Conservation (phyloP, 2,329 filamentous ascomycete species). For the Diaporthe destruens region DNA sequence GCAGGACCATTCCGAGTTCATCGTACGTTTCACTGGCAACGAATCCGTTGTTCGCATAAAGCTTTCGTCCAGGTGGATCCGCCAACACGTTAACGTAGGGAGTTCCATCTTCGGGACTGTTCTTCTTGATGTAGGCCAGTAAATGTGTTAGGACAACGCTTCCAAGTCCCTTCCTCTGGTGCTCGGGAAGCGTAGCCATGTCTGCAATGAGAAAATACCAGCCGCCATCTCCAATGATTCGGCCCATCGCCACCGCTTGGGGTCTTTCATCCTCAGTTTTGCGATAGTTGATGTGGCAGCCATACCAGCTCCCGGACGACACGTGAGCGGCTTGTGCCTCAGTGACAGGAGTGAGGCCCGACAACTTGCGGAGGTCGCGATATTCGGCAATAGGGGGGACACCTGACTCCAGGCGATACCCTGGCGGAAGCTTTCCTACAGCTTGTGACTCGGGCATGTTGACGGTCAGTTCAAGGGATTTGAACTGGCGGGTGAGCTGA, state of each 20-base stretch:
- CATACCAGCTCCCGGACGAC: slow-evolving; percentile 56
- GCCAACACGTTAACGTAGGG: slow-evolving; percentile 61
- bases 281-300: slow-evolving; percentile 54
- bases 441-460: background rate
- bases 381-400: slow-evolving; percentile 53
- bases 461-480: too few relatives aligned
- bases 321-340: slow-evolving; percentile 53
- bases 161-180: slow-evolving; percentile 62
- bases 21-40: slow-evolving; percentile 51
- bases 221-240: slow-evolving; percentile 63
- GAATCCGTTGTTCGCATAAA: slow-evolving; percentile 63
- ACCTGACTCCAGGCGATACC: slow-evolving; percentile 53
- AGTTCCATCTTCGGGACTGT: slow-evolving; percentile 52
- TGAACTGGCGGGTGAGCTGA: background rate
- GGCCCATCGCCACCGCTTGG: slow-evolving; percentile 59
- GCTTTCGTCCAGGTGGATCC: slow-evolving; percentile 56
- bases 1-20: slow-evolving; percentile 53
- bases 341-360: slow-evolving; percentile 54
- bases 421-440: slow-evolving; percentile 27
- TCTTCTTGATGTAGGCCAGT: slow-evolving; percentile 54
- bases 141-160: slow-evolving; percentile 58
- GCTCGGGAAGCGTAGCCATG: slow-evolving; percentile 62
- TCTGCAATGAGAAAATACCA: slow-evolving; percentile 65
- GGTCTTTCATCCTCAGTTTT: background rate
- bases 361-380: slow-evolving; percentile 52